Percentiles rank a stretch among this genome's conserved stretches.
Conservation (phyloP, 2,329 filamentous ascomycete genomes). For the Septoria petroselini region DNA sequence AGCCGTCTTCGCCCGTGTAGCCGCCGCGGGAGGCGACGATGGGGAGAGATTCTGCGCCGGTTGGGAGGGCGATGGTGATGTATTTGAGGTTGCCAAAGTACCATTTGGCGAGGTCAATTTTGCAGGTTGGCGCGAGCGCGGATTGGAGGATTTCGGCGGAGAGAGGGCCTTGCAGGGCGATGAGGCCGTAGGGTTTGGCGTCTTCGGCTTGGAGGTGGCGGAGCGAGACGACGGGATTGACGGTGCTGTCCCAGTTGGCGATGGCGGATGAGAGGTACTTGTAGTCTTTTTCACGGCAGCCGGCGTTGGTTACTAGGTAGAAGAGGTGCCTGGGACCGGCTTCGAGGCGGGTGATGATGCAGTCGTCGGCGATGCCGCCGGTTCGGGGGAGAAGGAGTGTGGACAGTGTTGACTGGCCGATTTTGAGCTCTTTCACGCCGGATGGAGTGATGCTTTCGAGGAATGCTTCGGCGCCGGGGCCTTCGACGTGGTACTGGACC, state of each 20-base stretch:
- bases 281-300: slow-evolving; percentile 83
- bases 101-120: slow-evolving; percentile 58
- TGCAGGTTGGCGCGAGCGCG: slow-evolving; percentile 55
- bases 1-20: slow-evolving; percentile 97
- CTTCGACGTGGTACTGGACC: slow-evolving; percentile 81
- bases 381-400: slow-evolving; percentile 73
- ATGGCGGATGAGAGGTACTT: slow-evolving; percentile 72
- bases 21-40: slow-evolving; percentile 82
- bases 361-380: slow-evolving; percentile 93
- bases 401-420: slow-evolving; percentile 76
- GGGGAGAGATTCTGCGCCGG: slow-evolving; percentile 48
- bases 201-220: slow-evolving; percentile 40
- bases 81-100: slow-evolving; percentile 77
- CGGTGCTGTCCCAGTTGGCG: slow-evolving; percentile 55
- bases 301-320: slow-evolving; percentile 95
- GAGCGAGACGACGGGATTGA: slow-evolving; percentile 38
- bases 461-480: slow-evolving; percentile 75
- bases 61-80: slow-evolving; percentile 62
- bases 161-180: slow-evolving; percentile 86
- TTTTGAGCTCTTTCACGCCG: slow-evolving; percentile 60
- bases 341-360: slow-evolving; percentile 80
- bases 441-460: slow-evolving; percentile 82
- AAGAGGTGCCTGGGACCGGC: slow-evolving; percentile 52
- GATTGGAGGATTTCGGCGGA: slow-evolving; percentile 66
- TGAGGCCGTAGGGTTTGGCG: slow-evolving; percentile 65